Conservation (phyloP, 2,329 filamentous ascomycete genomes). For the Tympanopsis confertula region DNA sequence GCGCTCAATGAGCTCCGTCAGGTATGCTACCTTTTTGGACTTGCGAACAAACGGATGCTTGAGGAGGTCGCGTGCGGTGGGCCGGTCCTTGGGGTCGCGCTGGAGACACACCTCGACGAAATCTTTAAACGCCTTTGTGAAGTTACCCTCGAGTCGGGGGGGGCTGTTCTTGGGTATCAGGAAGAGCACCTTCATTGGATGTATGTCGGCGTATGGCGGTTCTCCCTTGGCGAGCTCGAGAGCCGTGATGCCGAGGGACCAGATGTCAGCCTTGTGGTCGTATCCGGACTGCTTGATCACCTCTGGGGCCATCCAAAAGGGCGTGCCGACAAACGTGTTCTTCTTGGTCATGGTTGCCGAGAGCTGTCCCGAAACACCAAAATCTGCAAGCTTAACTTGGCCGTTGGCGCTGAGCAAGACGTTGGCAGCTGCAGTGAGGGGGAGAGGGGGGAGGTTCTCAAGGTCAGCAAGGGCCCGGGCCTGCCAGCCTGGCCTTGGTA, state of each 20-base stretch:
- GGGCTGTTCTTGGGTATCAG: conserved; percentile 90
- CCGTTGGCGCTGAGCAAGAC: conserved; percentile 79
- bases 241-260: conserved; percentile 90
- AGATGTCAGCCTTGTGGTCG: conserved; percentile 95
- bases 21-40: conserved; percentile 90
- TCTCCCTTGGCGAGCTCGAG: conserved; percentile 85
- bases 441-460: conserved; percentile 7
- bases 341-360: conserved; percentile 99
- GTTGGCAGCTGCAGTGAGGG: conserved; percentile 61
- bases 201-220: conserved; percentile 89
- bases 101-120: conserved; percentile 76
- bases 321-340: conserved; percentile 95
- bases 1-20: conserved; percentile 90
- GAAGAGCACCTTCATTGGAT: conserved; percentile 97
- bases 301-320: conserved; percentile 99
- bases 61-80: conserved; percentile 74
- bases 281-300: conserved; percentile 98
- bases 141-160: conserved; percentile 69
- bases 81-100: conserved; percentile 79
- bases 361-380: conserved; percentile 90
- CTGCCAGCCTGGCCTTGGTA: conserved; percentile 1
- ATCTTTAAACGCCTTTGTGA: conserved; percentile 73
- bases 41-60: conserved; percentile 82
- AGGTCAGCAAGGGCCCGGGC: neutral
- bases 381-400: conserved; percentile 94